Evolutionary conservation across 805 yeast genomes (phyloP), one percentile per base, ranked within the genome.

Genomic region (Candida andamanensis): DNA sequence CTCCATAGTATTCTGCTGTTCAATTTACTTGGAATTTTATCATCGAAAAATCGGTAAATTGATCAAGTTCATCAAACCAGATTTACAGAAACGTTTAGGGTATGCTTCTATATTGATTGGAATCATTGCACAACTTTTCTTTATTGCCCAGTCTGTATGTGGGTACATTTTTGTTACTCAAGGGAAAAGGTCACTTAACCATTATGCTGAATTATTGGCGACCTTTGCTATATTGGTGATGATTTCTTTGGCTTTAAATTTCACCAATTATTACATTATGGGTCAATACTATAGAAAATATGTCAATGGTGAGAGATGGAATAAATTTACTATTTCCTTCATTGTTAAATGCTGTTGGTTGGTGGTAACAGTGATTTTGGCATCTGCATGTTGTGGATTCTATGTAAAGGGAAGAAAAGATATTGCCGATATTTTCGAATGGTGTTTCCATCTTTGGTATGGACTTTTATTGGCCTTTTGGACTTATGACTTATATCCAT

Each of bases 391-490:
- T 26, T 40, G 51, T 33, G 47, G 35, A 7, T 49, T 49, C 34
- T 50, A 49, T 30, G 52, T 45, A n/a, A 40, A 30, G 22, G 40
- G 32, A 10, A 32, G 45, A 20, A 33, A 39, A 26, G 40, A 36
- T 16, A 36, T 43, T 15, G 44, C 52, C n/a, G 41, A 46, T 13
- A 28, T 47, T 6, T 39, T 52, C 22, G 57, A 52, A 30, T 52
- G 57, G 57, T 29, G 36, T n/a, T 49, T 52, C 46, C 55, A 52
- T 35, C 44, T 50, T 31, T 50, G 53, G 53, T 52, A 52, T 33
- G 53, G 54, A 4, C 36, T 49, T 15, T 39, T 52, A 21, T 31
- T 50, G 35, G 53, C 49, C 5, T 52, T 52, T 37, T 52, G 55
- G 54, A 49, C 55, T 17, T 52, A 50, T 30, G 57, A 50, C 31